phyloP scores from a whole-genome alignment of 352 stramenopile genomes.

The Pythium coloratum region DNA sequence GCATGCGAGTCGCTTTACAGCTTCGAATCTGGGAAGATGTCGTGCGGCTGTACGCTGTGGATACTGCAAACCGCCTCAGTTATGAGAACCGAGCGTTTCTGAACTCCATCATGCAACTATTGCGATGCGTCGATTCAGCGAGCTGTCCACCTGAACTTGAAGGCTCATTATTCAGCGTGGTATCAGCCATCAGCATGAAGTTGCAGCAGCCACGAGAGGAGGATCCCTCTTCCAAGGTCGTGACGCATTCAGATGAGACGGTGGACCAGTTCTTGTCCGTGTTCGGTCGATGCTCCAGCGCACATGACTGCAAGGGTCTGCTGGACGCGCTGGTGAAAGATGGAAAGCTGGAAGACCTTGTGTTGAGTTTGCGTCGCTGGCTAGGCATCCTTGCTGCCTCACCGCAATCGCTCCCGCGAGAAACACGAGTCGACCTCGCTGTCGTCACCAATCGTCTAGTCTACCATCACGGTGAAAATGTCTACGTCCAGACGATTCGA shows the following conservation, averaged over 20 bases:
- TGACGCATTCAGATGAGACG: conserved; percentile 18
- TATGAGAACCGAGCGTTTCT: conserved; percentile 10
- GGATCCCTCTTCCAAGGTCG: background rate
- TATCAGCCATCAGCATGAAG: conserved; percentile 6
- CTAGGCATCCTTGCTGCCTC: conserved; percentile 7
- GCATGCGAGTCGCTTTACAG: conserved; percentile 4
- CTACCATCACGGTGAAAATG: background rate
- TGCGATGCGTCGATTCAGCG: conserved; percentile 15
- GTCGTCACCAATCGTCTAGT: conserved; percentile 21
- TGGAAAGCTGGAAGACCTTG: conserved; percentile 22
- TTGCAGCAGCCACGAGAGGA: background rate
- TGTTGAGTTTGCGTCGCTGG: conserved; percentile 20
- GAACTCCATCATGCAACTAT: conserved; percentile 2
- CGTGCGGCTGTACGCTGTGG: conserved; percentile 9
- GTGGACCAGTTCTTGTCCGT: conserved; percentile 14
- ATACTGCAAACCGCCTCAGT: background rate
- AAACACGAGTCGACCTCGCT: conserved; percentile 3
- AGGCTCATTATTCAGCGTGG: conserved; percentile 23
- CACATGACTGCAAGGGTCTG: background rate
- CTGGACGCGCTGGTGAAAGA: conserved; percentile 4
- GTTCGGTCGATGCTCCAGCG: conserved; percentile 2
- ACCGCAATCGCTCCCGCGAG: background rate
- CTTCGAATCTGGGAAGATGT: conserved; percentile 20
- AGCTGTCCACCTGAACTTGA: conserved; percentile 19
- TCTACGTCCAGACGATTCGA: conserved; percentile 1